Evolutionary conservation across 768 basidiomycete genomes (phyloP), one percentile per base, ranked within the genome.

Genomic region (Kwoniella sp.): DNA sequence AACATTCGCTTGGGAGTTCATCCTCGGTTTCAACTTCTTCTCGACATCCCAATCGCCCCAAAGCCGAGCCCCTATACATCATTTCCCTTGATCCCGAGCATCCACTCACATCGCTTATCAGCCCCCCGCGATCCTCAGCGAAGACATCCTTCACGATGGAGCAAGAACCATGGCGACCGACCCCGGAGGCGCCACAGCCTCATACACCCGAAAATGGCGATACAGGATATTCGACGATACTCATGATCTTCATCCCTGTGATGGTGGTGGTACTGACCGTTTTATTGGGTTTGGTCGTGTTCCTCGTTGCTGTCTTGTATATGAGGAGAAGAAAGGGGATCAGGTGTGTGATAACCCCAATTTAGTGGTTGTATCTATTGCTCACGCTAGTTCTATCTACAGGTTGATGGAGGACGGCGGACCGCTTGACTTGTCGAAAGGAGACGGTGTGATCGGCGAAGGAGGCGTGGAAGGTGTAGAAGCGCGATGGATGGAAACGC

Each of bases 381-480:
- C 22, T 22, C 22, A 49, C 48, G 84, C 85, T 60, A 84, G 90
- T 48, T 84, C 90, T 61, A 87, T 88, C 85, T 71, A 85, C 92
- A 67, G 85, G 85, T 63, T 78, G 52, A 68, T 62, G 10, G 95
- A 98, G 83, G 84, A 84, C 71, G 92, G 94, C 74, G 93, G 95
- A 29, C 96, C 96, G 9, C 84, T 92, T 63, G 94, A 97, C 82
- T 87, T 98, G 85, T 90, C 88, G 73, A 85, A 91, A 51, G 91
- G 95, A 71, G 93, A 98, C 60, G 81, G 80, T 22, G 85, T 94
- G 56, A 84, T 91, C 55, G 90, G 89, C 8, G 94, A 98, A 67
- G 95, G 94, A 33, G 96, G 93, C 26, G 89, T 97, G 64, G 92
- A 93, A 40, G 90, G 88, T 65, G 84, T 98, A 26, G 96, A 99